phyloP scores from a whole-genome alignment of 257 asterid species.

The Plantago ovata region DNA sequence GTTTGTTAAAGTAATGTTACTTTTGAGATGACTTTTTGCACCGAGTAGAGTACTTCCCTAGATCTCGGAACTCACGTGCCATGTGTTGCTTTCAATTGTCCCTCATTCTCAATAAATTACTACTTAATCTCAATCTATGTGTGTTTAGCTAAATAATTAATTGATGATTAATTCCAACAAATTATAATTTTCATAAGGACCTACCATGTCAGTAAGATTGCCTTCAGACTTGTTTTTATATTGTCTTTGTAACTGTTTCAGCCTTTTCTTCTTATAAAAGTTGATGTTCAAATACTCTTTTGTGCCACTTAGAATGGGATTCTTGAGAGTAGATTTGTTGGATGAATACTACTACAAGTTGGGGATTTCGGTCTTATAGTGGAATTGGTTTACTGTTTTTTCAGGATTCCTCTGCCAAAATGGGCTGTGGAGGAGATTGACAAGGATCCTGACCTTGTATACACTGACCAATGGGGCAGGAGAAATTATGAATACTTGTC shows the following conservation, averaged over 20 bases:
- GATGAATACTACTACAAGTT: not conserved
- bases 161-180: not conserved
- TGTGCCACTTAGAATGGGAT: not conserved
- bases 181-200: not conserved
- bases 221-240: too few relatives aligned
- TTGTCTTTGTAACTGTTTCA: too few relatives aligned
- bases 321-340: not conserved
- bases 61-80: not conserved
- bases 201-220: too few relatives aligned
- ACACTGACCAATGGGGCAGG: constrained; percentile 95
- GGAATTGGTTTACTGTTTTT: not conserved
- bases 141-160: too few relatives aligned
- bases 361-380: not conserved
- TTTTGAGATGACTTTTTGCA: too few relatives aligned
- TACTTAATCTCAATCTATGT: too few relatives aligned
- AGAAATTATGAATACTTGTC: constrained; percentile 86
- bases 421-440: constrained; percentile 88
- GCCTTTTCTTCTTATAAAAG: too few relatives aligned
- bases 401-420: constrained; percentile 87
- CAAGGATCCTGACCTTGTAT: constrained; percentile 86
- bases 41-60: not conserved
- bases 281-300: too few relatives aligned
- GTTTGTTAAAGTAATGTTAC: too few relatives aligned
- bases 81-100: constrained; percentile 5
- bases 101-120: too few relatives aligned